A percentile compares a stretch with the other conserved stretches of the same genome.
Conservation (phyloP, 768 basidiomycete genomes). For the Calocybe gangraenosa region DNA sequence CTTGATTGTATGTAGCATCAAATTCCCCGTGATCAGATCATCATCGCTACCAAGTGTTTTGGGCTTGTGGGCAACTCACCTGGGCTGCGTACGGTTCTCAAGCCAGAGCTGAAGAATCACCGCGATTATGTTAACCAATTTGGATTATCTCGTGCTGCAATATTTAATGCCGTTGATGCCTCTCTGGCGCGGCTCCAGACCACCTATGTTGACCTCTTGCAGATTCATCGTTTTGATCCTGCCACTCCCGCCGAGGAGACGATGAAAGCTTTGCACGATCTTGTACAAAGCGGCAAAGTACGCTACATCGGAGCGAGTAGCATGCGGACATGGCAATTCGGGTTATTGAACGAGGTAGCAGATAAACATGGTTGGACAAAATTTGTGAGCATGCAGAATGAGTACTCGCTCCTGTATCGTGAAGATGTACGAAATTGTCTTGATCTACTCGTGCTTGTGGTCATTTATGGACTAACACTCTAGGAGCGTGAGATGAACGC, state of each 20-base stretch:
- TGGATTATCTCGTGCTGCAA: constrained; percentile 21
- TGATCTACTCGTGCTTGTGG: background rate
- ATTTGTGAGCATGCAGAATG: constrained; percentile 54
- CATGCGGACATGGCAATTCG: constrained; percentile 44
- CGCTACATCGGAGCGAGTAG: constrained; percentile 47
- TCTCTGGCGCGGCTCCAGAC: constrained; percentile 25
- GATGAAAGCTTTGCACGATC: constrained; percentile 43
- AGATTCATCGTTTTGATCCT: constrained; percentile 39
- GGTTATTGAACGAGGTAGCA: constrained; percentile 40
- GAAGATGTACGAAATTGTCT: constrained; percentile 33
- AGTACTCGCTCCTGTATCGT: constrained; percentile 50
- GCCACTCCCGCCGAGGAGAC: constrained; percentile 32
- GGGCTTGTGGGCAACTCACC: constrained; percentile 2
- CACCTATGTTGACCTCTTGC: constrained; percentile 30
- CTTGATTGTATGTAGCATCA: too few species aligned
- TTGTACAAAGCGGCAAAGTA: constrained; percentile 31
- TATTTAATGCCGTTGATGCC: constrained; percentile 31
- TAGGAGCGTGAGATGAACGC: constrained; percentile 43
- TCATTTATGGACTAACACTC: background rate
- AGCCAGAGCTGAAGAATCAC: constrained; percentile 4
- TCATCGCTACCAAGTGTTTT: constrained; percentile 8
- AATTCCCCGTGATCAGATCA: constrained; percentile 8
- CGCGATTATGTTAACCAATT: constrained; percentile 17
- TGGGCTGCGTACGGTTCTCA: background rate
- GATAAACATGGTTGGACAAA: constrained; percentile 42